Conservation (phyloP, 1,284 basidiomycete species). For the Pseudozyma hubeiensis region DNA sequence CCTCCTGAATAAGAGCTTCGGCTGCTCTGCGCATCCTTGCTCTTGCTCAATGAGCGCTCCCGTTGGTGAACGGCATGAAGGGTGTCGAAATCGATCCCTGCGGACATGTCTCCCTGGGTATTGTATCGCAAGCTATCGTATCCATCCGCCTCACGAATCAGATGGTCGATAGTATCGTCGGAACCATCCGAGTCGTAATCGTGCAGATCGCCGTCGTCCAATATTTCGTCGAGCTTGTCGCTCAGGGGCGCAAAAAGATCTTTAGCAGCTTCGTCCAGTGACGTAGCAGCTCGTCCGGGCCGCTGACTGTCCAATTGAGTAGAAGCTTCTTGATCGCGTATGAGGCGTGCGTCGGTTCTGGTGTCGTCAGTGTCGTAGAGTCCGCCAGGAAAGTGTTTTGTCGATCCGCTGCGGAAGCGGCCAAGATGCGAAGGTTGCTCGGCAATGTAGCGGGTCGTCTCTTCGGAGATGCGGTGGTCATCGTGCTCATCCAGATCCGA, state of each 20-base stretch:
- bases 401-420: slow-evolving; percentile 10
- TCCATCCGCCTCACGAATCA: slow-evolving; percentile 39
- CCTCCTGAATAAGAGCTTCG: slow-evolving; percentile 52
- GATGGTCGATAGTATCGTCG: slow-evolving; percentile 41
- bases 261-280: neutral
- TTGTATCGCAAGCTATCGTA: slow-evolving; percentile 41
- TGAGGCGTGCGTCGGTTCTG: slow-evolving; percentile 3
- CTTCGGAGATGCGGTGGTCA: neutral
- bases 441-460: slow-evolving; percentile 11
- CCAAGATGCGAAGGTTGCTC: slow-evolving; percentile 9
- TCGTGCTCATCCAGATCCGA: slow-evolving; percentile 21
- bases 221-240: slow-evolving; percentile 4
- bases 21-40: slow-evolving; percentile 22
- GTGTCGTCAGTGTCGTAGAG: slow-evolving; percentile 21
- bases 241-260: slow-evolving; percentile 8
- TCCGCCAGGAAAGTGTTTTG: slow-evolving; percentile 41
- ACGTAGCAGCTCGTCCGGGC: neutral
- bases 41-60: slow-evolving; percentile 18
- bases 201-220: slow-evolving; percentile 6
- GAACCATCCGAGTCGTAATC: slow-evolving; percentile 45
- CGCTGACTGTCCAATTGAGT: neutral
- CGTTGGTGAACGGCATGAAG: slow-evolving; percentile 29
- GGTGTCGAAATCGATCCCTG: slow-evolving; percentile 31
- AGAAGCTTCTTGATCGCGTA: neutral
- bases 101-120: slow-evolving; percentile 22